phyloP scores from a whole-genome alignment of 495 filamentous ascomycete genomes.

The Neurospora sp. region DNA sequence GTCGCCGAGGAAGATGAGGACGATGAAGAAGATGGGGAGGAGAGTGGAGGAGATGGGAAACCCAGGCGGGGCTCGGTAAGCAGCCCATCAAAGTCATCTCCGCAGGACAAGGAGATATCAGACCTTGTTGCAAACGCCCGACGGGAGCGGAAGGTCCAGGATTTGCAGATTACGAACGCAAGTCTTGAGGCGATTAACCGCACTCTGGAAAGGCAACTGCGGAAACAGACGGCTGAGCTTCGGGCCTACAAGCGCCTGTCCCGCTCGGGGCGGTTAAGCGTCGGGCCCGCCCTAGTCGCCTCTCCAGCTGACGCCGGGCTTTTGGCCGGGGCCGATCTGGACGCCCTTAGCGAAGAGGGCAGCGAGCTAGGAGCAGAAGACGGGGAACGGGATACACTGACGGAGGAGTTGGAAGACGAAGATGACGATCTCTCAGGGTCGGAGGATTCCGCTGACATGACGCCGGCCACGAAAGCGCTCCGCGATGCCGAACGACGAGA shows the following conservation, averaged over 20 bases:
- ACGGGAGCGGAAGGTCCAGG: slow-evolving; percentile 86
- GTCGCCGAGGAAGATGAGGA: slow-evolving; percentile 14
- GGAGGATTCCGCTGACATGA: slow-evolving; percentile 36
- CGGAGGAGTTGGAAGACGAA: slow-evolving; percentile 22
- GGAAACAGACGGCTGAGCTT: slow-evolving; percentile 83
- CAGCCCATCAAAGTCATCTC: slow-evolving; percentile 41
- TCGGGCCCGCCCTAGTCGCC: neutral
- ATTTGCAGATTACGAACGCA: slow-evolving; percentile 96
- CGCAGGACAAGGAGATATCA: slow-evolving; percentile 43
- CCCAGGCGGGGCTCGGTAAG: slow-evolving; percentile 25
- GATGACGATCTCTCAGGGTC: slow-evolving; percentile 32
- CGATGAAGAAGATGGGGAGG: slow-evolving; percentile 3
- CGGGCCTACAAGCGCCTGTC: slow-evolving; percentile 74
- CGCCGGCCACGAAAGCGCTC: slow-evolving; percentile 33
- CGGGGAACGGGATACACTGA: slow-evolving; percentile 17
- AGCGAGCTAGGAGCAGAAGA: slow-evolving; percentile 27
- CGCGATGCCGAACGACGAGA: slow-evolving; percentile 36
- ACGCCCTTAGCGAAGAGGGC: slow-evolving; percentile 45
- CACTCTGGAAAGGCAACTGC: slow-evolving; percentile 79
- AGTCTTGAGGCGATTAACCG: slow-evolving; percentile 95
- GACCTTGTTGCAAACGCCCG: slow-evolving; percentile 75
- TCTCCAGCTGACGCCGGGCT: slow-evolving; percentile 12
- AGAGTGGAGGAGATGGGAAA: slow-evolving; percentile 15
- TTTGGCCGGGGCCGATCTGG: slow-evolving; percentile 25
- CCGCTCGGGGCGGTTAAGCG: slow-evolving; percentile 61